A percentile compares a stretch with the other conserved stretches of the same genome.
Conservation (phyloP, 108 stramenopile genomes). For the Fistulifera pelliculosa region DNA sequence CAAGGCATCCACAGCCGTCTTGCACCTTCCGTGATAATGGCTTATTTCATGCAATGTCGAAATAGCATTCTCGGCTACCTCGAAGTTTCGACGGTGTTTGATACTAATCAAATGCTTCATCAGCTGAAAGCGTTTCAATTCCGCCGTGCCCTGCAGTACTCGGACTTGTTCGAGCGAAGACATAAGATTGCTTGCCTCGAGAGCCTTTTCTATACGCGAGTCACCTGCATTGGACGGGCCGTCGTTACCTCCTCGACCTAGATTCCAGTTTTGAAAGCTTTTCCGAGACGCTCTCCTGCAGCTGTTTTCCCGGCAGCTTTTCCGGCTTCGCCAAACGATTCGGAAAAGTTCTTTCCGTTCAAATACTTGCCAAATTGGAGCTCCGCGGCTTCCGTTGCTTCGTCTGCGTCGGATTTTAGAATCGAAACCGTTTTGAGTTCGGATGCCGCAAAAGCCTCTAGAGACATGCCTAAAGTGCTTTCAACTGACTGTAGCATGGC, state of each 20-base stretch:
- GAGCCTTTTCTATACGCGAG: constrained; percentile 14
- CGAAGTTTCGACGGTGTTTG: constrained; percentile 83
- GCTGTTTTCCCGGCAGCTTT: background rate
- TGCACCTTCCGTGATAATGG: constrained; percentile 66
- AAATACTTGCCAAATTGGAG: constrained; percentile 54
- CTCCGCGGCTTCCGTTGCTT: constrained; percentile 63
- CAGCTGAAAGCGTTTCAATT: constrained; percentile 78
- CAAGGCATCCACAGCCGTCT: constrained; percentile 52
- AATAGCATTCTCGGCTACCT: constrained; percentile 71
- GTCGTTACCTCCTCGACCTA: constrained; percentile 1
- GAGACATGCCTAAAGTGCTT: constrained; percentile 53
- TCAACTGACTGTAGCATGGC: constrained; percentile 69
- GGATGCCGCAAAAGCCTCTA: constrained; percentile 46
- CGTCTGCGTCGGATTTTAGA: constrained; percentile 51
- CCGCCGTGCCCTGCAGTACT: constrained; percentile 69
- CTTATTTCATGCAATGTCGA: constrained; percentile 64
- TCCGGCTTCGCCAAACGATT: background rate
- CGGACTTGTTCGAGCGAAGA: constrained; percentile 70
- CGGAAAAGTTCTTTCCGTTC: constrained; percentile 9
- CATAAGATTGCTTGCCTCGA: constrained; percentile 57
- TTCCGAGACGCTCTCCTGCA: background rate
- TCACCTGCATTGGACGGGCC: background rate
- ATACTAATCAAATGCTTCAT: constrained; percentile 63
- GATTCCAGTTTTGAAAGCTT: too few relatives aligned
- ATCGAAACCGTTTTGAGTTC: constrained; percentile 50